Conservation (phyloP, 805 yeast species). For the Saccharomycopsis sp. region DNA sequence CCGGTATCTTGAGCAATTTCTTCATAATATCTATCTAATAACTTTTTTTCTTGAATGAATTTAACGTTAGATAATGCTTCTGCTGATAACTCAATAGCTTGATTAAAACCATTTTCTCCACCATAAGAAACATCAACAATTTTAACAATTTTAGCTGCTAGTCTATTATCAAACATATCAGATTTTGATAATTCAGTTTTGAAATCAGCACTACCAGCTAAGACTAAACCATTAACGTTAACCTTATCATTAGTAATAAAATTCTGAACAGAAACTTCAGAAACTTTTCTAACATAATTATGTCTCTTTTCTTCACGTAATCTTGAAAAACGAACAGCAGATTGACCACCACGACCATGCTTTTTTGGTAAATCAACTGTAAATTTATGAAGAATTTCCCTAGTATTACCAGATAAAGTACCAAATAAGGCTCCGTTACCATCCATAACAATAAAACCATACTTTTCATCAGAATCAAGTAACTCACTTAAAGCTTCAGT, state of each 20-base stretch:
- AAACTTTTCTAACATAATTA: slow-evolving; percentile 95
- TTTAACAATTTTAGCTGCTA: slow-evolving; percentile 77
- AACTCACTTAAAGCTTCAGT: slow-evolving; percentile 94
- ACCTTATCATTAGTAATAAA: slow-evolving; percentile 93
- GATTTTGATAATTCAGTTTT: slow-evolving; percentile 89
- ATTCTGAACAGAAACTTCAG: slow-evolving; percentile 96
- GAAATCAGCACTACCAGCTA: slow-evolving; percentile 99
- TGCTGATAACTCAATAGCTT: slow-evolving; percentile 95
- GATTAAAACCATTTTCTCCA: slow-evolving; percentile 99
- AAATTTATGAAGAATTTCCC: slow-evolving; percentile 93
- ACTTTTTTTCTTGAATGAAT: slow-evolving; percentile 96
- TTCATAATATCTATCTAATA: slow-evolving; percentile 85
- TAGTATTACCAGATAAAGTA: slow-evolving; percentile 88
- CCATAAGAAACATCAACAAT: slow-evolving; percentile 97
- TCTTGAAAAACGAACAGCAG: slow-evolving; percentile 98
- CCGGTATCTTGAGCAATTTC: slow-evolving; percentile 98
- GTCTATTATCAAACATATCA: slow-evolving; percentile 86
- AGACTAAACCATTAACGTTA: slow-evolving; percentile 84
- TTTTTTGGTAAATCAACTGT: slow-evolving; percentile 97
- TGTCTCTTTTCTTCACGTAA: slow-evolving; percentile 98
- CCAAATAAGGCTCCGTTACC: slow-evolving; percentile 99
- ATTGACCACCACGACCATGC: slow-evolving; percentile 99
- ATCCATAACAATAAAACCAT: slow-evolving; percentile 98
- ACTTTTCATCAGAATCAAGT: slow-evolving; percentile 89
- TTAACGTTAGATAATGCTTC: slow-evolving; percentile 96